Base-by-base conservation (phyloP, 352 stramenopile genomes). In the Phytophthora citricola region DNA sequence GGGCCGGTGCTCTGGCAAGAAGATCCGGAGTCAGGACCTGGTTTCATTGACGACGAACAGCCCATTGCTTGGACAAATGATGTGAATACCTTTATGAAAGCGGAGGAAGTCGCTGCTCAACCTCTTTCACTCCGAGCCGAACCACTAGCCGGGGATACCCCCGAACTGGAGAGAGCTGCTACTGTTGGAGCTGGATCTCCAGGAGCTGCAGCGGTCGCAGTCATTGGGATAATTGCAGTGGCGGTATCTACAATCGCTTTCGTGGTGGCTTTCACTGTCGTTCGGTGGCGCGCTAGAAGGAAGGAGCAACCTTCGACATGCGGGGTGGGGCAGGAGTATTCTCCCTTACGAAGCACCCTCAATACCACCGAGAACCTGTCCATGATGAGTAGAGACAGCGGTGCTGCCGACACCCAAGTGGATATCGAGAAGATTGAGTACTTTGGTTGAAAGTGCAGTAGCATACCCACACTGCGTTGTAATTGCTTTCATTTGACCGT, bases 61-160 rank as follows among this genome's bases (percentile, higher is more conserved):
- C 49, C 57, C 26, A 67, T 63, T 57, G 56, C 63, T n/a, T 62
- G 41, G 63, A 48, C 40, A 32, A 58, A n/a, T 20, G 55, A 56
- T 15, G 54, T 51, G 12, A 62, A 58, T 12, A 46, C 36, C 39
- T 22, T 56, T 3, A 48, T 44, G 47, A 15, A 55, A 4, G 10
- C 9, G 4, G 14, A 53, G 17, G 36, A 47, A 29, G 32, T 31
- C 22, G 48, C 27, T 14, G 44, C 36, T 4, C 24, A 62, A 44
- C 24, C 49, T 31, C 22, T 67, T 10, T 55, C 63, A 0, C 43
- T 71, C 0, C 63, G 52, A 45, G 46, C 36, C 3, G 40, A 52
- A 11, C 17, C 53, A 36, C 1, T 44, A 5, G 32, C 41, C 29
- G 43, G 24, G 27, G 32, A 12, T 57, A 24, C 34, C 6, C 5